Conservation (phyloP, 352 stramenopile species). For the Thalassiosira hispida region DNA sequence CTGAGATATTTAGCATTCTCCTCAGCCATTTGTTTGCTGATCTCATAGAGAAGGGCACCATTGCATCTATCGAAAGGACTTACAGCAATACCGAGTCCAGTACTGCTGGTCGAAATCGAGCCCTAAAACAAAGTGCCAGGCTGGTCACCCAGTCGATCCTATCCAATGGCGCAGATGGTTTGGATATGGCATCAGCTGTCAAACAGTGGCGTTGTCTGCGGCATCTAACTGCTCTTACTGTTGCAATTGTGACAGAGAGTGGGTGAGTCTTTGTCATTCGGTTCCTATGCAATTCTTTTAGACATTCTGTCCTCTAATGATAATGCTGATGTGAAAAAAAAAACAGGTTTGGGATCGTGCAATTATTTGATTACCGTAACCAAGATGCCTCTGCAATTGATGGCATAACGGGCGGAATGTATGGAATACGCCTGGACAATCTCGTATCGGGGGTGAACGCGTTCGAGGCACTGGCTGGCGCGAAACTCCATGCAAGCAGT, state of each 20-base stretch:
- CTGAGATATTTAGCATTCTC: constrained; percentile 77
- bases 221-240: constrained; percentile 72
- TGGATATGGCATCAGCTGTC: constrained; percentile 76
- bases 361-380: constrained; percentile 77
- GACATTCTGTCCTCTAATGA: background rate
- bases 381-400: constrained; percentile 65
- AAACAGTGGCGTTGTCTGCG: constrained; percentile 77
- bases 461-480: constrained; percentile 57
- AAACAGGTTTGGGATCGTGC: constrained; percentile 65
- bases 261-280: constrained; percentile 52
- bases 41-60: constrained; percentile 75
- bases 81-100: constrained; percentile 27
- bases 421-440: constrained; percentile 77
- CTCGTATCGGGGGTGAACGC: constrained; percentile 64
- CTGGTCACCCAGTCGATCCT: constrained; percentile 82
- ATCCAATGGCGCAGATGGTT: constrained; percentile 53
- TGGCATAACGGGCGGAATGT: constrained; percentile 66
- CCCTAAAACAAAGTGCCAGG: constrained; percentile 78
- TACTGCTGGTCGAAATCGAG: constrained; percentile 45
- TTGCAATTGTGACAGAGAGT: constrained; percentile 74
- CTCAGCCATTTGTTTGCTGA: constrained; percentile 79
- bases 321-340: background rate
- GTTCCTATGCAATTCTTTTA: constrained; percentile 1
- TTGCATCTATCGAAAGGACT: constrained; percentile 51
- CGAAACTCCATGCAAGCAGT: constrained; percentile 37